Evolutionary conservation across 2,329 filamentous ascomycete genomes (phyloP), one percentile per base, ranked within the genome.

Genomic region (Dactylellina parvicollis): DNA sequence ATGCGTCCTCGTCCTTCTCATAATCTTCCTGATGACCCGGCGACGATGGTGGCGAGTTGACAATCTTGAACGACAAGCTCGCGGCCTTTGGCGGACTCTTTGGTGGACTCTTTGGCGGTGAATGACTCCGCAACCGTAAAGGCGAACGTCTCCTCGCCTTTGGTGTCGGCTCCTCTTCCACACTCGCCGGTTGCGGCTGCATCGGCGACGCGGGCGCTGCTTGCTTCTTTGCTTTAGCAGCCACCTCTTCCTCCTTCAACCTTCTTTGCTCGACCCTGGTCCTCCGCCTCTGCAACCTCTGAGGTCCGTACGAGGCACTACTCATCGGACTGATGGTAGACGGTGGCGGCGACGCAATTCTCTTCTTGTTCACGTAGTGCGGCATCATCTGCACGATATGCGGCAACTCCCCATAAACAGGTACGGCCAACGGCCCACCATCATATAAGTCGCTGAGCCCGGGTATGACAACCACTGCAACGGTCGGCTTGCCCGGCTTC

Each of bases 321-420:
- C 69, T 73, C 60, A 73, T 66, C 32, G 69, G 69, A 61, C 69
- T 73, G 40, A 73, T 73, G 4, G 69, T 73, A 18, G 69, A 73
- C 26, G 69, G 69, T n/a, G 69, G 69, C 18, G 69, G 69, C 18
- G 60, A 66, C 18, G 62, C 34, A n/a, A 73, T 66, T 38, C 69
- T 50, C 54, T 65, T 73, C 55, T 73, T 73, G 16, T 36, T 32
- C 3, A 73, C 60, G 36, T 73, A 73, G 50, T 73, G 69, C 36
- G 69, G 69, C 69, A 73, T 73, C 69, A 73, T 73, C 18, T 65
- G 60, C 20, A 65, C 60, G 22, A 73, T 73, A 50, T 73, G 69
- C 14, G 69, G 69, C 14, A 73, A 32, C 54, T 73, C 69, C 10
- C 69, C 69, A 20, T 73, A 73, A 18, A 73, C 69, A 3, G 69